A percentile compares a stretch with the other conserved stretches of the same genome.
Evolutionary conservation across 768 basidiomycete species (phyloP).

Genomic region (Pulveroboletus sp.): DNA sequence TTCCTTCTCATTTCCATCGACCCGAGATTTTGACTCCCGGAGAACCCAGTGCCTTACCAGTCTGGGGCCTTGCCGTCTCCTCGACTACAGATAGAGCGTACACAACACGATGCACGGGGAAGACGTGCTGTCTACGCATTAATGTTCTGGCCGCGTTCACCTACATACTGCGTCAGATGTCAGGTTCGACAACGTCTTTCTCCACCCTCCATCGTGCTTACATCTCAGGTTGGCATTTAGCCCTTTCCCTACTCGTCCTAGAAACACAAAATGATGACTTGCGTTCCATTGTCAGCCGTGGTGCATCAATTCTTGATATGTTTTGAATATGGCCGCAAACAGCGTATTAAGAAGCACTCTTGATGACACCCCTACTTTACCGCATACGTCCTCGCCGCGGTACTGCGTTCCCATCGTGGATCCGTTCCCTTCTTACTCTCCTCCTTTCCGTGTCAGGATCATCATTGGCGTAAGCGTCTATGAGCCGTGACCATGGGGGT

Average conservation of each 20-base stretch:
- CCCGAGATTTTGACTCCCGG: constrained; percentile 50
- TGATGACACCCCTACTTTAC: constrained; percentile 58
- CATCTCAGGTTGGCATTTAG: constrained; percentile 30
- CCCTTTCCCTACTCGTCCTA: constrained; percentile 59
- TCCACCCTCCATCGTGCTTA: neutral
- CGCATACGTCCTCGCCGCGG: constrained; percentile 49
- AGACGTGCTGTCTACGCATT: constrained; percentile 59
- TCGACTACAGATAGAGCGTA: constrained; percentile 38
- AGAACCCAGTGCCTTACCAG: constrained; percentile 54
- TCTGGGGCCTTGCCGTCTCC: constrained; percentile 51
- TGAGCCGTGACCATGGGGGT: neutral
- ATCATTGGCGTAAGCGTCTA: constrained; percentile 52
- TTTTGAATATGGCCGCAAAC: constrained; percentile 7
- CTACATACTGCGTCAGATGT: constrained; percentile 66
- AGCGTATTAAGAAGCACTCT: constrained; percentile 78
- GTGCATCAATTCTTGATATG: constrained; percentile 1
- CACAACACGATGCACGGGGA: constrained; percentile 59
- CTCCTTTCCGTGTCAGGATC: too few species aligned
- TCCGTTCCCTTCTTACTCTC: constrained; percentile 47
- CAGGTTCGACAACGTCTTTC: constrained; percentile 44
- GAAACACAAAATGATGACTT: constrained; percentile 76
- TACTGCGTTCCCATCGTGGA: constrained; percentile 51
- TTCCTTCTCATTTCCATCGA: constrained; percentile 32
- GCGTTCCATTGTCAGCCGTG: constrained; percentile 59
- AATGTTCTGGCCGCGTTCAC: constrained; percentile 61